A percentile compares a stretch with the other conserved stretches of the same genome.
Conservation (phyloP, 129 eudicot genomes). For the Flaveria linearis region DNA sequence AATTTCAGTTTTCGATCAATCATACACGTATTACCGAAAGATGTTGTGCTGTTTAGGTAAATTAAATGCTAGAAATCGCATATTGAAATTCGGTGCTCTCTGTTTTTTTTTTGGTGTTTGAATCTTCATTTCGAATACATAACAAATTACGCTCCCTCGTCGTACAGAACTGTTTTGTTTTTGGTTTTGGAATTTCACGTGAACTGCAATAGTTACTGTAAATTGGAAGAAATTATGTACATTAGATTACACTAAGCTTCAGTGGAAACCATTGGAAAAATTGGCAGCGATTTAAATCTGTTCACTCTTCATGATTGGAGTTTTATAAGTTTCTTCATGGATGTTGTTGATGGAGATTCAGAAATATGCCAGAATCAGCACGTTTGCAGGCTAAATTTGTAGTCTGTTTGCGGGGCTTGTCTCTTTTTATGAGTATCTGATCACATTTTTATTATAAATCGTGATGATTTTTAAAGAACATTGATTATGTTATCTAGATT, state of each 20-base stretch:
- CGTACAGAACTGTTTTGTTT: background rate
- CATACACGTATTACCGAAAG: background rate
- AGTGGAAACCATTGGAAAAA: background rate
- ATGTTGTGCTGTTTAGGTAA: background rate
- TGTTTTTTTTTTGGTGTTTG: background rate
- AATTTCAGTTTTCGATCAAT: background rate
- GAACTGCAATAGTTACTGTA: too few relatives aligned
- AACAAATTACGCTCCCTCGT: background rate
- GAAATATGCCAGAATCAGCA: background rate
- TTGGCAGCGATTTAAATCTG: background rate
- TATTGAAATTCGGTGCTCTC: background rate
- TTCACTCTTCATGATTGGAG: background rate
- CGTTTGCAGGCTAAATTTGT: background rate
- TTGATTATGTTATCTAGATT: background rate
- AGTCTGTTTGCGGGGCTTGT: background rate
- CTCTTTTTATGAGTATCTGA: background rate
- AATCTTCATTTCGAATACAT: background rate
- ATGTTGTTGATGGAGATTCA: background rate
- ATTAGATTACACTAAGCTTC: background rate
- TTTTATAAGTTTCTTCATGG: background rate
- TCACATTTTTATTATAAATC: background rate
- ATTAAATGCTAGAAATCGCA: conserved; percentile 1
- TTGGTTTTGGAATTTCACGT: too few relatives aligned
- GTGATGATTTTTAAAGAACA: background rate
- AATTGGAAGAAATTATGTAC: background rate